Conservation (phyloP, 805 yeast species). For the Hermanozyma aechmeae region DNA sequence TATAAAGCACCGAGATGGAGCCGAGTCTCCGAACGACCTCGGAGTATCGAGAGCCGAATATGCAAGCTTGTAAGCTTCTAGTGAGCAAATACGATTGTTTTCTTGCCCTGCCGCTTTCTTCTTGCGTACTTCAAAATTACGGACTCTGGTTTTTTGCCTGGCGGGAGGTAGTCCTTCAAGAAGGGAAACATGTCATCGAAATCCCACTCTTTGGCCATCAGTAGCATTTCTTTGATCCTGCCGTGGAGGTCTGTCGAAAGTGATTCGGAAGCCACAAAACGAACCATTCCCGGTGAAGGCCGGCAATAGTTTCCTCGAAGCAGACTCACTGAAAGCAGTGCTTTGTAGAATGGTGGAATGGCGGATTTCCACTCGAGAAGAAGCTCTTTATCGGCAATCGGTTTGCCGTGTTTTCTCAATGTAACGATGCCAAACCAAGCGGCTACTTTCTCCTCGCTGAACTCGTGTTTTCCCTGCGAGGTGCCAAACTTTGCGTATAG, state of each 20-base stretch:
- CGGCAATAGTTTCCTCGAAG: constrained; percentile 48
- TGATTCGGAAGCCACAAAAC: constrained; percentile 39
- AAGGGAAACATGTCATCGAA: constrained; percentile 31
- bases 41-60: too few relatives aligned
- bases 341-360: constrained; percentile 55
- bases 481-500: constrained; percentile 40
- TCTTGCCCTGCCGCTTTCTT: constrained; percentile 25
- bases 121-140: constrained; percentile 27
- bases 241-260: constrained; percentile 33
- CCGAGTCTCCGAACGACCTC: too few relatives aligned
- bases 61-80: not conserved
- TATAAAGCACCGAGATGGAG: too few relatives aligned
- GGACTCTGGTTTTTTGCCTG: constrained; percentile 27
- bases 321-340: constrained; percentile 45
- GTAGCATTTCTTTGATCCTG: constrained; percentile 24
- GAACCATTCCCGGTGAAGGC: constrained; percentile 37
- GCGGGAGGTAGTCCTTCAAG: constrained; percentile 20
- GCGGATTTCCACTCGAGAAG: constrained; percentile 52
- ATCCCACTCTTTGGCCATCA: constrained; percentile 24
- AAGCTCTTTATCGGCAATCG: constrained; percentile 40
- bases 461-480: constrained; percentile 9
- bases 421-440: constrained; percentile 57
- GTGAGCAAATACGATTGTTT: constrained; percentile 1
- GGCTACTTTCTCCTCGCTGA: constrained; percentile 30
- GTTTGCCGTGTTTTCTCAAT: constrained; percentile 17